A percentile compares a stretch with the other conserved stretches of the same genome.
These are phyloP conservation scores for Aspergillus hancockii DNA, from an alignment of 495 filamentous ascomycete genomes.

Conservation along the genomic window DNA sequence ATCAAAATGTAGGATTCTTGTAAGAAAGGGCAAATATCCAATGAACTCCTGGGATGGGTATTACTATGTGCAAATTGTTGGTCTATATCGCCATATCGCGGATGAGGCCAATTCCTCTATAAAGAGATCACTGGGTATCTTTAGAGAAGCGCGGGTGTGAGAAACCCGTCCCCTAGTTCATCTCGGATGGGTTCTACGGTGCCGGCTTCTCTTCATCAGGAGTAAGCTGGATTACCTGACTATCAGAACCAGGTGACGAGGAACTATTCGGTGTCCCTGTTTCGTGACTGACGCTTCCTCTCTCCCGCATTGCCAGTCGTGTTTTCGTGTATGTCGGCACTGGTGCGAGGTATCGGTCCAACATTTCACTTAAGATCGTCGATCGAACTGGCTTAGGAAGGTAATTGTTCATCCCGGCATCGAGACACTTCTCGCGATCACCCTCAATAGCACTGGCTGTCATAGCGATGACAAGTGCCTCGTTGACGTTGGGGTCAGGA, in stretches of 20 bases:
- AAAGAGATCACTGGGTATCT: conserved; percentile 21
- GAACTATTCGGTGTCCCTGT: conserved; percentile 37
- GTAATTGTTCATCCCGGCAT: conserved; percentile 94
- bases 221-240: conserved; percentile 21
- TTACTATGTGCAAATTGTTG: conserved; percentile 4
- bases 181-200: neutral
- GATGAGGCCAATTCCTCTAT: neutral
- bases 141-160: neutral
- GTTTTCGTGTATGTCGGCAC: conserved; percentile 47
- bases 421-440: conserved; percentile 87
- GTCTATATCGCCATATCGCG: neutral
- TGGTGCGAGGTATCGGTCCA: conserved; percentile 67
- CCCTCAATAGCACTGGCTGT: conserved; percentile 89
- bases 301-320: conserved; percentile 37
- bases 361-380: conserved; percentile 70
- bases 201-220: conserved; percentile 29
- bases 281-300: conserved; percentile 35
- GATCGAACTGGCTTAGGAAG: conserved; percentile 86
- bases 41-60: neutral
- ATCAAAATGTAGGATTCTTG: conserved; percentile 10
- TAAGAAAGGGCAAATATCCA: conserved; percentile 1
- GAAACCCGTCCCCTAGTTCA: neutral
- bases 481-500: conserved; percentile 67
- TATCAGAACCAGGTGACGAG: conserved; percentile 36
- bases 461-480: conserved; percentile 88